Conservation (phyloP, 2,329 filamentous ascomycete genomes). For the Sarocladiaceae sp. region DNA sequence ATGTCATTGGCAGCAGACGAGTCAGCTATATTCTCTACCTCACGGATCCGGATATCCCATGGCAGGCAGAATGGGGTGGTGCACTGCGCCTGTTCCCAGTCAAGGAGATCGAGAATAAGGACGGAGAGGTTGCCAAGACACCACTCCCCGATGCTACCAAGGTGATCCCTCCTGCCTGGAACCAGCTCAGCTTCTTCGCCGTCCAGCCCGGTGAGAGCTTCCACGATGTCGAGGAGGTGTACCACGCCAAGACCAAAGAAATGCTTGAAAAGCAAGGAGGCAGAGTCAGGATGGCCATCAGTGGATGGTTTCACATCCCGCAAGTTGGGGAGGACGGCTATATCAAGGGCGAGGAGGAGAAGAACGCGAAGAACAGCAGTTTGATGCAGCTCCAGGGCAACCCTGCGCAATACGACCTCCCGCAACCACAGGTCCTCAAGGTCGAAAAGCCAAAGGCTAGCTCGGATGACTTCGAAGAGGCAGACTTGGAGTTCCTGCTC, state of each 20-base stretch:
- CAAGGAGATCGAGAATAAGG: slow-evolving; percentile 52
- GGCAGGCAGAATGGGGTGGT: slow-evolving; percentile 90
- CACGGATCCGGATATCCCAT: slow-evolving; percentile 84
- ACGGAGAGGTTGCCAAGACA: slow-evolving; percentile 72
- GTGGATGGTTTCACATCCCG: slow-evolving; percentile 98
- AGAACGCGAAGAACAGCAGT: slow-evolving; percentile 82
- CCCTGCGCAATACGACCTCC: slow-evolving; percentile 82
- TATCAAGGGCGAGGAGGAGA: slow-evolving; percentile 82
- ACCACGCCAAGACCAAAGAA: slow-evolving; percentile 59
- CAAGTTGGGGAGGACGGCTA: slow-evolving; percentile 92
- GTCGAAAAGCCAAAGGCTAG: slow-evolving; percentile 36
- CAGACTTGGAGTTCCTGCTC: slow-evolving; percentile 83
- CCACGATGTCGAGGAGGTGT: slow-evolving; percentile 98
- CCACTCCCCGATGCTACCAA: slow-evolving; percentile 75
- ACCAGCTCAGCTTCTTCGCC: slow-evolving; percentile 96
- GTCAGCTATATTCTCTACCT: slow-evolving; percentile 97
- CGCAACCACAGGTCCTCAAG: slow-evolving; percentile 56
- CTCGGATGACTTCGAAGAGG: slow-evolving; percentile 62
- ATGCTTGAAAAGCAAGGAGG: slow-evolving; percentile 66
- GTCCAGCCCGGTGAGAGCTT: slow-evolving; percentile 99
- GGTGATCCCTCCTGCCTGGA: slow-evolving; percentile 90
- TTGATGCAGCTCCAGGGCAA: slow-evolving; percentile 91
- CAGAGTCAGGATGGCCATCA: slow-evolving; percentile 92
- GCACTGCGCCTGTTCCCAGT: slow-evolving; percentile 83
- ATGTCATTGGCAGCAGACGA: slow-evolving; percentile 94